These are phyloP conservation scores for Moniliophthora roreri DNA, from an alignment of 1,284 basidiomycete genomes.

Conservation along the genomic window DNA sequence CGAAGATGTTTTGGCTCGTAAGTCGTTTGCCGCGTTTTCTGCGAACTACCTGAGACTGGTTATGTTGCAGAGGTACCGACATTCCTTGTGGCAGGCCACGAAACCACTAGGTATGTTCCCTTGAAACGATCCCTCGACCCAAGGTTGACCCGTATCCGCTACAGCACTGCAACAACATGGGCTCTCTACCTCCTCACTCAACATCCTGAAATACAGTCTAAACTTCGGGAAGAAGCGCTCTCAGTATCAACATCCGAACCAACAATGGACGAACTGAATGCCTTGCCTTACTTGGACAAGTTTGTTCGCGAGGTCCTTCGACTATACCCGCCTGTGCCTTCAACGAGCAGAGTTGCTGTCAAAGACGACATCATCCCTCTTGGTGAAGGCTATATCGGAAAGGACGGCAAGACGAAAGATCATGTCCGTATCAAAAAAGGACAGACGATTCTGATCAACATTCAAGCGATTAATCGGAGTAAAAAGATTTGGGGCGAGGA, in stretches of 20 bases:
- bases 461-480: conserved; percentile 45
- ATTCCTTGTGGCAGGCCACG: conserved; percentile 72
- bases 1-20: conserved; percentile 50
- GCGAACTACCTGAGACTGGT: too few relatives aligned
- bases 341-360: conserved; percentile 47
- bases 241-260: conserved; percentile 48
- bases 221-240: conserved; percentile 69
- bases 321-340: conserved; percentile 60
- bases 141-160: background rate
- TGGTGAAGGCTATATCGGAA: conserved; percentile 40
- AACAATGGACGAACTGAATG: conserved; percentile 63
- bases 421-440: conserved; percentile 39
- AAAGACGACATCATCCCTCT: conserved; percentile 65
- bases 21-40: too few relatives aligned
- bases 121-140: background rate
- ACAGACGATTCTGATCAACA: conserved; percentile 46
- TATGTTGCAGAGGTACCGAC: conserved; percentile 59
- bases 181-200: conserved; percentile 63
- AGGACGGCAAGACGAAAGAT: conserved; percentile 17
- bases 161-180: conserved; percentile 20
- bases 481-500: conserved; percentile 58
- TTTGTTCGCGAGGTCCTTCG: conserved; percentile 74
- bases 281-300: conserved; percentile 59
- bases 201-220: conserved; percentile 55
- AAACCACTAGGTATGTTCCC: conserved; percentile 63